Conservation (phyloP, 495 filamentous ascomycete species). For the Podospora appendiculata region DNA sequence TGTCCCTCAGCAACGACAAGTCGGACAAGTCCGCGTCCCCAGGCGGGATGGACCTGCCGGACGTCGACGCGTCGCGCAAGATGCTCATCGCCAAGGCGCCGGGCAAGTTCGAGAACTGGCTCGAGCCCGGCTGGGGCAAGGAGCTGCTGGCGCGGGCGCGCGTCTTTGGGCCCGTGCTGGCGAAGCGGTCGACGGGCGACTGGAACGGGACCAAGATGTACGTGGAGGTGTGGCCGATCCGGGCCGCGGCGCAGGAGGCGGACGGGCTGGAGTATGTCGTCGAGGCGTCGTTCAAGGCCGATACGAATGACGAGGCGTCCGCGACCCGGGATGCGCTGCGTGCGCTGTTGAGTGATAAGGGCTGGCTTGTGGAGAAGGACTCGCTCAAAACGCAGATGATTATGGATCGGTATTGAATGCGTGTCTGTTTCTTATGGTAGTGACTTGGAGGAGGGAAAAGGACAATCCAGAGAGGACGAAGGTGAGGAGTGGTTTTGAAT, state of each 20-base stretch:
- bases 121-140: slow-evolving; percentile 12
- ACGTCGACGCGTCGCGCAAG: slow-evolving; percentile 4
- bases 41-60: slow-evolving; percentile 16
- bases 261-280: slow-evolving; percentile 13
- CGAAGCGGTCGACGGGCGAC: slow-evolving; percentile 15
- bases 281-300: slow-evolving; percentile 22
- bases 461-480: no score
- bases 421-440: no score
- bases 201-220: slow-evolving; percentile 16
- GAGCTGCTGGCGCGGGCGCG: slow-evolving; percentile 3
- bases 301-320: not conserved
- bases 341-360: slow-evolving; percentile 5
- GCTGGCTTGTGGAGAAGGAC: slow-evolving; percentile 14
- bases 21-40: slow-evolving; percentile 6
- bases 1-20: slow-evolving; percentile 22
- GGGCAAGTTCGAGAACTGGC: slow-evolving; percentile 19
- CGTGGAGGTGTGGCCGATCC: slow-evolving; percentile 24
- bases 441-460: no score
- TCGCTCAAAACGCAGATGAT: slow-evolving; percentile 16
- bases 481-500: no score
- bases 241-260: not conserved
- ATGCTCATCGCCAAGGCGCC: slow-evolving; percentile 20
- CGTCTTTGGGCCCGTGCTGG: slow-evolving; percentile 18
- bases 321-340: slow-evolving; percentile 1
- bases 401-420: slow-evolving; percentile 11